Base-by-base conservation (phyloP, 1,284 basidiomycete genomes). In the Tetrapyrgos nigripes region DNA sequence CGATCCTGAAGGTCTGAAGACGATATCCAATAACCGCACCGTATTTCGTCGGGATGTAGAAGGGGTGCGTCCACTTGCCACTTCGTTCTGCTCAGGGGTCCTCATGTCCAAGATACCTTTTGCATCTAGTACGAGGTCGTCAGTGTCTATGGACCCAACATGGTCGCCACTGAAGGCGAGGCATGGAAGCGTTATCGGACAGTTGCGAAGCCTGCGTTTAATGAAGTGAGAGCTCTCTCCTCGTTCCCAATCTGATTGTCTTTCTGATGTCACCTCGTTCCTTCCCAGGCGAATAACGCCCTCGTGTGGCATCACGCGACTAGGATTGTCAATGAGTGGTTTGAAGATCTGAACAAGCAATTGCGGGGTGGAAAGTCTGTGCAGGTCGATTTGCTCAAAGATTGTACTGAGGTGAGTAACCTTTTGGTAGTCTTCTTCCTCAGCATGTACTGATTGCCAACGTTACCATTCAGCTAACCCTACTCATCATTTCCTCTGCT, bases 221-320 rank as follows among this genome's bases (percentile, higher is more conserved):
- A 74, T 47, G 78, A 79, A 64, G 77, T 50, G 13, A 8, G 48
- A 17, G 4, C 11, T n/a, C n/a, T n/a, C n/a, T n/a, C n/a, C n/a
- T n/a, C n/a, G n/a, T n/a, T n/a, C n/a, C n/a, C n/a, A n/a, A n/a
- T 76, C 44, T 46, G 37, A 55, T 1, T 46, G 4, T 23, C 43
- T 17, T 19, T 13, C 29, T 1, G 43, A n/a, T 27, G 3, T 43
- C 29, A 53, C 17, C 8, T 29, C 26, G 14, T 50, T 43, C 58
- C 59, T 8, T 46, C 31, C 6, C 62, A 81, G 79, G 70, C 72
- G 17, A 83, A 82, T 31, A 75, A 79, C 54, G 74, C 73, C 4
- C 68, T 81, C 2, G 79, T 82, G 11, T 83, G 78, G 80, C 62
- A 65, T 4, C 77, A 82, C 60, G 71, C 78, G 0, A 70, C 75